Conservation (phyloP, 73 alveolate species). For the Paramecium tetraurelia region DNA sequence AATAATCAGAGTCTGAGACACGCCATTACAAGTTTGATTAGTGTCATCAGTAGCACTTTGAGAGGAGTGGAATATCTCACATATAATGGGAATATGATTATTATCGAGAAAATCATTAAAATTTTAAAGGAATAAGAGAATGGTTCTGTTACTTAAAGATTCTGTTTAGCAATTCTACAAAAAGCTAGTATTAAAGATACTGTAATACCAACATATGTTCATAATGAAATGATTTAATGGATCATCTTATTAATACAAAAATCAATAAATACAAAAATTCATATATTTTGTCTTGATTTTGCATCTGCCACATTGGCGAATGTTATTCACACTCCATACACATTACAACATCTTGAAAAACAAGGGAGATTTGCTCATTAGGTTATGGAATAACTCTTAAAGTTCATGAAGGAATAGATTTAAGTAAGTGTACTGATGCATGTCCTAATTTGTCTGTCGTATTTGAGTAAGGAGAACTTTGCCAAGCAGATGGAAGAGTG, state of each 20-base stretch:
- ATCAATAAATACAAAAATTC: conserved; percentile 75
- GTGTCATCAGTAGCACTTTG: conserved; percentile 87
- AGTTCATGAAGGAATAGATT: conserved; percentile 72
- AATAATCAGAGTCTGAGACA: conserved; percentile 89
- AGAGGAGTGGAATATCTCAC: conserved; percentile 93
- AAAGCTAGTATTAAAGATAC: conserved; percentile 92
- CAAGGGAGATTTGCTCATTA: conserved; percentile 79
- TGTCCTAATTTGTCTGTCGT: conserved; percentile 87
- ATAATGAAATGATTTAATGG: conserved; percentile 83
- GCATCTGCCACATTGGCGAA: conserved; percentile 95
- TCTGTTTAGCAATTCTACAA: conserved; percentile 92
- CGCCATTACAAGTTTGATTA: conserved; percentile 90
- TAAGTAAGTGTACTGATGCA: conserved; percentile 92
- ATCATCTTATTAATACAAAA: conserved; percentile 69
- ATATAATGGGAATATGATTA: conserved; percentile 77
- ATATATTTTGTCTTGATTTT: conserved; percentile 90
- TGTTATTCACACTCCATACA: conserved; percentile 85
- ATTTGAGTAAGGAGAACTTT: conserved; percentile 88
- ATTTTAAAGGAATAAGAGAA: conserved; percentile 92
- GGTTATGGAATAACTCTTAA: conserved; percentile 53
- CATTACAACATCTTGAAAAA: conserved; percentile 84
- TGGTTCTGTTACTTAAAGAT: conserved; percentile 95
- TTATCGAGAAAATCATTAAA: conserved; percentile 86
- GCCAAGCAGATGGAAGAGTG: conserved; percentile 85
- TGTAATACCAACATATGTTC: conserved; percentile 78